Percentiles rank a stretch among this genome's conserved stretches.
Conservation (phyloP, 1,284 basidiomycete genomes). For the Boletus sp. region DNA sequence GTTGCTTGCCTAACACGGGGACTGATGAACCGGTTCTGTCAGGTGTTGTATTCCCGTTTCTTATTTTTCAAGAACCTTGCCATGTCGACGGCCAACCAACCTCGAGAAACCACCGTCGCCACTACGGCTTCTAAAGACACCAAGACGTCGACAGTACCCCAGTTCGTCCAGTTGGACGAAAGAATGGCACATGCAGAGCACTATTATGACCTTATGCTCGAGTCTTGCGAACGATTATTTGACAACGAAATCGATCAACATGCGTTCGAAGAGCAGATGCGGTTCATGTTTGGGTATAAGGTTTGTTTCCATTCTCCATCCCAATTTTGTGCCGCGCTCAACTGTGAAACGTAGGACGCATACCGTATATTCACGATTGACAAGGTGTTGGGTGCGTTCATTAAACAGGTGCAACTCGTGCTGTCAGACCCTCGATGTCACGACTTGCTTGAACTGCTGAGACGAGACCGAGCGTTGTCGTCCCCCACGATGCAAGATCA, state of each 20-base stretch:
- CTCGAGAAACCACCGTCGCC: constrained; percentile 23
- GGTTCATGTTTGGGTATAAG: constrained; percentile 87
- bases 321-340: background rate
- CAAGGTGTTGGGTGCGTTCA: constrained; percentile 83
- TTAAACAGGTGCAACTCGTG: constrained; percentile 85
- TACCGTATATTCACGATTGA: constrained; percentile 94
- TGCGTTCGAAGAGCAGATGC: constrained; percentile 88
- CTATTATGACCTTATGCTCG: constrained; percentile 83
- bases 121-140: constrained; percentile 36
- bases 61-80: constrained; percentile 73
- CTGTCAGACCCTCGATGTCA: constrained; percentile 81
- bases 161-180: constrained; percentile 24
- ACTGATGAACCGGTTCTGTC: constrained; percentile 3
- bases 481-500: constrained; percentile 77
- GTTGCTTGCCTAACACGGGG: background rate
- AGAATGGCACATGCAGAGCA: constrained; percentile 43
- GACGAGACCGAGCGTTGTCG: constrained; percentile 68
- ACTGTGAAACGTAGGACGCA: constrained; percentile 45
- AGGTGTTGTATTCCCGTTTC: constrained; percentile 89
- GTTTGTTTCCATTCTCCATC: constrained; percentile 32
- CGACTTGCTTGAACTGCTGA: constrained; percentile 79
- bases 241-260: constrained; percentile 89
- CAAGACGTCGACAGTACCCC: constrained; percentile 27
- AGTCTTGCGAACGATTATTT: constrained; percentile 87
- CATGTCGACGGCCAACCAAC: constrained; percentile 44